phyloP scores from a whole-genome alignment of 192 early-diverging fungal genomes.

The Gonapodya sp. region DNA sequence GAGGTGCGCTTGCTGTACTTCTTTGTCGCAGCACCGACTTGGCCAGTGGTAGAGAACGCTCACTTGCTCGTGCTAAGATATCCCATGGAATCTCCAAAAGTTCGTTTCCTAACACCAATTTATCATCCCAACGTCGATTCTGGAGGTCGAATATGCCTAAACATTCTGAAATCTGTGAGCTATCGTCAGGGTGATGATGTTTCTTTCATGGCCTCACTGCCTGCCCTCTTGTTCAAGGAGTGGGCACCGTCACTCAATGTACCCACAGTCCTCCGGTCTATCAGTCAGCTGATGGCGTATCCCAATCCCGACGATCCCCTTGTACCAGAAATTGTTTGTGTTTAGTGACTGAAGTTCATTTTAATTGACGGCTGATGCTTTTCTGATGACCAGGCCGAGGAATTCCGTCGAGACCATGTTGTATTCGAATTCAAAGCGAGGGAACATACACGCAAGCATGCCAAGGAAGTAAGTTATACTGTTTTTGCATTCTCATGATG shows the following conservation, averaged over 20 bases:
- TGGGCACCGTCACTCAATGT: conserved; percentile 66
- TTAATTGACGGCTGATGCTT: background rate
- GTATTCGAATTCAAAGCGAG: conserved; percentile 35
- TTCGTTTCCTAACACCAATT: conserved; percentile 61
- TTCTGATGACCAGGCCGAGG: conserved; percentile 30
- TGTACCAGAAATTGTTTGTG: conserved; percentile 50
- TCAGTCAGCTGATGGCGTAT: conserved; percentile 42
- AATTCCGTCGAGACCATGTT: conserved; percentile 33
- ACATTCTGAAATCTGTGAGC: conserved; percentile 44
- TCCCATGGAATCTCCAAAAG: conserved; percentile 61
- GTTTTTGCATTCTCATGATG: too few relatives aligned
- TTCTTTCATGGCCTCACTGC: background rate
- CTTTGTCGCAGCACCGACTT: too few relatives aligned
- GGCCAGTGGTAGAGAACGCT: too few relatives aligned
- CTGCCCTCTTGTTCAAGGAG: conserved; percentile 23
- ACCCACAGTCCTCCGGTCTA: conserved; percentile 44
- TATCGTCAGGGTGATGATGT: background rate
- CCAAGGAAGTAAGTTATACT: conserved; percentile 15
- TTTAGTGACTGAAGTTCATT: background rate
- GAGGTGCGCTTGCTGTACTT: background rate
- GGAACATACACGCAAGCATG: conserved; percentile 27
- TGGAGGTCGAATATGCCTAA: conserved; percentile 61
- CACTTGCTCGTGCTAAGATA: too few relatives aligned
- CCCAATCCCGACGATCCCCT: conserved; percentile 73
- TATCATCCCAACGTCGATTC: conserved; percentile 79